Conservation (phyloP, 805 yeast species). For the Wickerhamomyces chaumierensis region DNA sequence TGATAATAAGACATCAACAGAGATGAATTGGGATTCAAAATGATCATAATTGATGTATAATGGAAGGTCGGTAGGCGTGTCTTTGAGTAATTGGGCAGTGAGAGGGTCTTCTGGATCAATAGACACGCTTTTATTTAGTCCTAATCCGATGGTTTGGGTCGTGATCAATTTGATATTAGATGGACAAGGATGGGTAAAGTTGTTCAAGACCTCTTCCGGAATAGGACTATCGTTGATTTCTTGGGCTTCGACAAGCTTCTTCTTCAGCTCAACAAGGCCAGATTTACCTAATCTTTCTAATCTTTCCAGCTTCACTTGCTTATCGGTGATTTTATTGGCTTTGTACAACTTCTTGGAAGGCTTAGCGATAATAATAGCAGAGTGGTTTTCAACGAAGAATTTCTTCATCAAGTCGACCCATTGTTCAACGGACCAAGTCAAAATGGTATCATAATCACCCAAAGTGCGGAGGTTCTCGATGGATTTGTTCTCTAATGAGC, state of each 20-base stretch:
- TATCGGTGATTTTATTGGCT: slow-evolving; percentile 36
- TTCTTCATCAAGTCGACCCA: slow-evolving; percentile 52
- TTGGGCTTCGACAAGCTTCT: slow-evolving; percentile 50
- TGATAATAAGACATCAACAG: slow-evolving; percentile 50
- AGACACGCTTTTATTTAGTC: slow-evolving; percentile 28
- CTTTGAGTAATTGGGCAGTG: slow-evolving; percentile 15
- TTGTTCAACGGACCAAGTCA: slow-evolving; percentile 47
- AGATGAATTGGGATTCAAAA: slow-evolving; percentile 68
- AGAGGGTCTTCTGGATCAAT: slow-evolving; percentile 21
- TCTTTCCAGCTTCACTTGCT: slow-evolving; percentile 37
- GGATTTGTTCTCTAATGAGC: slow-evolving; percentile 48
- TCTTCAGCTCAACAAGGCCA: slow-evolving; percentile 44
- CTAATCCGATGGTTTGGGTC: slow-evolving; percentile 54
- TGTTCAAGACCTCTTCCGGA: slow-evolving; percentile 51
- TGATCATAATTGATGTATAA: slow-evolving; percentile 70
- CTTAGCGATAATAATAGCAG: slow-evolving; percentile 55
- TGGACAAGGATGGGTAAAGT: slow-evolving; percentile 67
- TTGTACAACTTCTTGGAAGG: slow-evolving; percentile 61
- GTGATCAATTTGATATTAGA: slow-evolving; percentile 59
- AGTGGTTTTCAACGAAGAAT: slow-evolving; percentile 47
- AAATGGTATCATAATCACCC: slow-evolving; percentile 40
- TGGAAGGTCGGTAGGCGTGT: slow-evolving; percentile 41
- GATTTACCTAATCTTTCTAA: slow-evolving; percentile 39
- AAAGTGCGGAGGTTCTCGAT: slow-evolving; percentile 47
- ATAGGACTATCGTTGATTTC: slow-evolving; percentile 61